Evolutionary conservation across 164 flowering plant genomes (phyloP), one percentile per base, ranked within the genome.

Genomic region (Macadamia integrifolia): DNA sequence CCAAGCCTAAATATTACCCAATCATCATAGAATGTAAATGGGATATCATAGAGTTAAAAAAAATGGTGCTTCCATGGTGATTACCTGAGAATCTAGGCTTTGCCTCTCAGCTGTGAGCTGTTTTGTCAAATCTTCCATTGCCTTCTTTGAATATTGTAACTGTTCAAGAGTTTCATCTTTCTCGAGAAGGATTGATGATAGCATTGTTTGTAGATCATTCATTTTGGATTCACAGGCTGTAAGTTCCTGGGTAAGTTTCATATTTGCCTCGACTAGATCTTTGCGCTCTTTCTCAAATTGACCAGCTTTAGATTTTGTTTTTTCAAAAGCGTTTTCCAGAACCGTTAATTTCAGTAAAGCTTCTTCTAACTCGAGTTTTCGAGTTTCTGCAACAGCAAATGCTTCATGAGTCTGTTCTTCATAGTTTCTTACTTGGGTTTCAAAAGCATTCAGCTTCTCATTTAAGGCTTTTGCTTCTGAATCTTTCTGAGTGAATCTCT

Each of bases 61-160:
- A 29, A 23, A 66, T 6, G 15, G 1, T 44, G 1, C 28, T n/a
- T 61, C 50, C 32, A 48, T 57, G 56, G 48, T 60, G 35, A 74
- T 58, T 60, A 89, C 98, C 94, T 87, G 89, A 67, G 87, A 76
- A 69, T 89, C 86, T 65, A 91, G 78, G 30, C 59, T 78, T 58
- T 88, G 76, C 62, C 78, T 81, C 69, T 87, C 90, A 58, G 81
- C 72, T 73, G 83, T 70, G 58, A 82, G 85, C 74, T 85, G 76
- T 60, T 82, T 76, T 56, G 78, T 83, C 73, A 91, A 70, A 64
- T 89, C 87, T 71, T 89, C 90, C 8, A 87, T 69, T 17, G 76
- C 73, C 69, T 83, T 84, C 73, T 83, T 82, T 52, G 88, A 85
- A 59, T 71, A 52, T 9, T 75, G 66, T 71, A 87, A 85, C 72